phyloP scores from a whole-genome alignment of 2,329 filamentous ascomycete genomes.

The Shiraia sp. region DNA sequence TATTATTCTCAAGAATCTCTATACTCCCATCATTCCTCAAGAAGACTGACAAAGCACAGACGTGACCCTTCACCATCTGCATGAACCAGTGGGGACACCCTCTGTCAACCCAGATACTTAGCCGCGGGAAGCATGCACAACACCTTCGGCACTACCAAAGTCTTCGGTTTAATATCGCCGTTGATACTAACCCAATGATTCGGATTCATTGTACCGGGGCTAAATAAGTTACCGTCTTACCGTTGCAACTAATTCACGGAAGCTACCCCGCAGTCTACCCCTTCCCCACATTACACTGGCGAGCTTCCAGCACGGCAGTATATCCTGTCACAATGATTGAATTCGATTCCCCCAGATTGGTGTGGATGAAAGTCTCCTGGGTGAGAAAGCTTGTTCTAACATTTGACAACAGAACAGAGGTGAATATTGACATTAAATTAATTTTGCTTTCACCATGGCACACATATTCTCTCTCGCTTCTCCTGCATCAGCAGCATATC shows the following conservation, averaged over 20 bases:
- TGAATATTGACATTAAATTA: too few species aligned
- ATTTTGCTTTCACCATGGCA: slow-evolving; percentile 25
- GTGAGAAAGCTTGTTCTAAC: too few species aligned
- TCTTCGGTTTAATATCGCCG: slow-evolving; percentile 3
- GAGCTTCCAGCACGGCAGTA: slow-evolving; percentile 6
- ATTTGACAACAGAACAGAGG: too few species aligned
- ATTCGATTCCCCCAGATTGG: neutral
- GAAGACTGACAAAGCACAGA: too few species aligned
- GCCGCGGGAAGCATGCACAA: neutral
- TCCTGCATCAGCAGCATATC: slow-evolving; percentile 28
- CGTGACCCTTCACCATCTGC: neutral
- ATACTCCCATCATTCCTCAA: too few species aligned
- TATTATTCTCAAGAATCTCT: too few species aligned
- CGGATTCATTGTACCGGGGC: slow-evolving; percentile 13
- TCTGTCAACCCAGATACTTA: neutral
- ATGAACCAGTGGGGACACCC: neutral
- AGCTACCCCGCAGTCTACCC: slow-evolving; percentile 14
- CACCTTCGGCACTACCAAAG: too few species aligned
- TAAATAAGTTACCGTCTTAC: neutral
- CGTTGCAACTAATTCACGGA: slow-evolving; percentile 4
- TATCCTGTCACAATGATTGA: slow-evolving; percentile 4
- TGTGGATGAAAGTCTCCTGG: too few species aligned
- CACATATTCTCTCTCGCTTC: slow-evolving; percentile 39
- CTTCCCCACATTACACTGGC: slow-evolving; percentile 13
- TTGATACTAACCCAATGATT: neutral